Evolutionary conservation across 768 basidiomycete genomes (phyloP).

Genomic region (Ramaria sp.): DNA sequence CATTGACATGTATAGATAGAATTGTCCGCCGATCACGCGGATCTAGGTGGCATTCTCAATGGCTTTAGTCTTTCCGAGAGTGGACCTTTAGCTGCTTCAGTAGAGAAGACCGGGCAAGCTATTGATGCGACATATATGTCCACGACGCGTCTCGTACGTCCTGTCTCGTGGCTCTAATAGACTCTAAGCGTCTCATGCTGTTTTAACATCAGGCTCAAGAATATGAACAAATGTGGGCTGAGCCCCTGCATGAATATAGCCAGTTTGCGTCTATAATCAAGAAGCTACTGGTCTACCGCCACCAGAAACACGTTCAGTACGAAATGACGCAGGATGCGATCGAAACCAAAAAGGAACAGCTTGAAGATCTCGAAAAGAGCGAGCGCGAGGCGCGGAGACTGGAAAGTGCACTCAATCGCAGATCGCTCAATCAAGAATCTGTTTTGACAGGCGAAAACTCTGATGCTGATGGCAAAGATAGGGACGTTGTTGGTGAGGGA

Average conservation of each 20-base stretch:
- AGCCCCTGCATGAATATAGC: conserved; percentile 90
- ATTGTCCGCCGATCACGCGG: conserved; percentile 55
- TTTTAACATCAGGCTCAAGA: conserved; percentile 61
- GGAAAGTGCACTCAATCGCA: conserved; percentile 70
- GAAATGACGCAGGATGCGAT: conserved; percentile 93
- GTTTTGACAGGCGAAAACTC: conserved; percentile 10
- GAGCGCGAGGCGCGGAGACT: conserved; percentile 85
- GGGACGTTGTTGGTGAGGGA: conserved; percentile 13
- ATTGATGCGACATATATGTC: conserved; percentile 90
- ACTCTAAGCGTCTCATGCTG: neutral
- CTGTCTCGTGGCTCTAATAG: neutral
- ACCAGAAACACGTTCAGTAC: conserved; percentile 96
- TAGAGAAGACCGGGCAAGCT: conserved; percentile 97
- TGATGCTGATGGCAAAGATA: conserved; percentile 13
- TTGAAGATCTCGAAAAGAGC: conserved; percentile 87
- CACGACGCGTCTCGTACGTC: conserved; percentile 73
- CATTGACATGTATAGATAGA: conserved; percentile 22
- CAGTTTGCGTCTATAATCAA: conserved; percentile 95
- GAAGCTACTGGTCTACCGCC: conserved; percentile 86
- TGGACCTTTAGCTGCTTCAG: conserved; percentile 61
- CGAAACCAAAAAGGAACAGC: conserved; percentile 69
- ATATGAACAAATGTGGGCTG: conserved; percentile 90
- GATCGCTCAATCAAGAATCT: conserved; percentile 30
- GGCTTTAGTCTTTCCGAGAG: conserved; percentile 87
- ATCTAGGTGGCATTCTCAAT: conserved; percentile 85